Percentiles rank a stretch among this genome's conserved stretches.
phyloP scores from a whole-genome alignment of 2,329 filamentous ascomycete genomes.

The Diaporthe capsici region DNA sequence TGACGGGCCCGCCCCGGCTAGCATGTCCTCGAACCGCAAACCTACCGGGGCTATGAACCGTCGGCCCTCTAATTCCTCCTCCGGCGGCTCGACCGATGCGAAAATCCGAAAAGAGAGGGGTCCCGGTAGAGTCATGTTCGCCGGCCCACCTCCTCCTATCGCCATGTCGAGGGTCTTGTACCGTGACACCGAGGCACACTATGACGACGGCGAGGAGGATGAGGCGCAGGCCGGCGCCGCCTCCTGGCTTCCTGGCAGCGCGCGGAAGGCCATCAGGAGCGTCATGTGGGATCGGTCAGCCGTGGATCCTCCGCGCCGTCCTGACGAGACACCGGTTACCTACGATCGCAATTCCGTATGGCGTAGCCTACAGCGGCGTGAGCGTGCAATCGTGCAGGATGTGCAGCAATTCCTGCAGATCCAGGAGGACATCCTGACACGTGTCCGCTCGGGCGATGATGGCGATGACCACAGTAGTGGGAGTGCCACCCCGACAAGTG shows the following conservation, averaged over 20 bases:
- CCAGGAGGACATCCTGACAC: conserved; percentile 59
- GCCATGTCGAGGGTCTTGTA: conserved; percentile 57
- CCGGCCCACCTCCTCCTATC: conserved; percentile 67
- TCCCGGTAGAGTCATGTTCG: conserved; percentile 55
- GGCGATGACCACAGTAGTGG: conserved; percentile 53
- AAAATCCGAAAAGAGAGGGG: conserved; percentile 49
- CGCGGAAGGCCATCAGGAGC: conserved; percentile 49
- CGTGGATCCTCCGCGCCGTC: conserved; percentile 38
- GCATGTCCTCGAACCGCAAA: conserved; percentile 37
- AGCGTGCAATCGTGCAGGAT: conserved; percentile 61
- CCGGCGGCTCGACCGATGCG: conserved; percentile 41
- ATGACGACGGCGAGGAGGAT: conserved; percentile 33
- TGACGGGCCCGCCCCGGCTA: conserved; percentile 33
- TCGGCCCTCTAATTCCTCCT: conserved; percentile 42
- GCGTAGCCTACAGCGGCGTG: conserved; percentile 61
- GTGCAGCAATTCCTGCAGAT: conserved; percentile 64
- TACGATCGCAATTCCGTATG: conserved; percentile 60
- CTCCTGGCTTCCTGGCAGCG: conserved; percentile 46
- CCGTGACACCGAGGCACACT: conserved; percentile 50
- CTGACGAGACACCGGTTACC: conserved; percentile 40
- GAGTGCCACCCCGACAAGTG: conserved; percentile 55
- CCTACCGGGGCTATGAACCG: conserved; percentile 37
- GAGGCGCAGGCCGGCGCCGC: conserved; percentile 10
- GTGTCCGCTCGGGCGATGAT: conserved; percentile 45
- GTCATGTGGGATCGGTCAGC: conserved; percentile 55